Evolutionary conservation across 2,329 filamentous ascomycete genomes (phyloP).

Genomic region (Lachnellula occidentalis): DNA sequence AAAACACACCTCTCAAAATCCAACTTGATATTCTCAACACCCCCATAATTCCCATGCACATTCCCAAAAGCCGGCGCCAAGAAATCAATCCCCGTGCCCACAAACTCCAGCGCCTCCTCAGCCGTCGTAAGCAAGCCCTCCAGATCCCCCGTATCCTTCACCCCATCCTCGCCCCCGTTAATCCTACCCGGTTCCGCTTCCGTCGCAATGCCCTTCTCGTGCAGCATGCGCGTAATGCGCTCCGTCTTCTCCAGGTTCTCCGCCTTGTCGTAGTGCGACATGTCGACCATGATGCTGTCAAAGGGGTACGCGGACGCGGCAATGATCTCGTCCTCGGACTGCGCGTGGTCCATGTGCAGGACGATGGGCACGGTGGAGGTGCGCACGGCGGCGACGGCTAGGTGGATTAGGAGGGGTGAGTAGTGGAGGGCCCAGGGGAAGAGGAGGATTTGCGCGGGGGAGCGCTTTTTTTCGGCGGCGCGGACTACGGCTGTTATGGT

Average conservation of each 20-base stretch:
- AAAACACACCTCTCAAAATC: constrained; percentile 39
- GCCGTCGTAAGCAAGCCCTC: constrained; percentile 57
- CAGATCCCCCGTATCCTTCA: constrained; percentile 60
- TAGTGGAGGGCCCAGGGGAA: constrained; percentile 67
- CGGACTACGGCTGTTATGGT: constrained; percentile 61
- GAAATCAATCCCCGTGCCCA: constrained; percentile 62
- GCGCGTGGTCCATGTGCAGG: constrained; percentile 63
- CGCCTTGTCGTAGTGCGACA: constrained; percentile 65
- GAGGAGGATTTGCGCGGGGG: constrained; percentile 63
- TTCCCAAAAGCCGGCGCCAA: constrained; percentile 64
- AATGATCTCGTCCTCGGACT: constrained; percentile 53
- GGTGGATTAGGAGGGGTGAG: constrained; percentile 48
- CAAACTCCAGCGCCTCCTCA: constrained; percentile 57
- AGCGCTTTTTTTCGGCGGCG: constrained; percentile 61
- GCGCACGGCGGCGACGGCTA: constrained; percentile 49
- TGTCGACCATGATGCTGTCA: constrained; percentile 72
- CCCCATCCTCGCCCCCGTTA: constrained; percentile 69
- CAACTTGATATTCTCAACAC: constrained; percentile 36
- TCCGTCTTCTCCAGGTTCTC: constrained; percentile 62
- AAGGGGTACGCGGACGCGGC: constrained; percentile 53
- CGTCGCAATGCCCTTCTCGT: constrained; percentile 59
- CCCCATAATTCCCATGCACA: constrained; percentile 56
- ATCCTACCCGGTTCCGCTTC: constrained; percentile 69
- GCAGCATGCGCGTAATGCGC: constrained; percentile 58
- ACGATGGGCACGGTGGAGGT: constrained; percentile 53